phyloP scores from a whole-genome alignment of 177 flowering plant genomes.

The Vitis hybrid region DNA sequence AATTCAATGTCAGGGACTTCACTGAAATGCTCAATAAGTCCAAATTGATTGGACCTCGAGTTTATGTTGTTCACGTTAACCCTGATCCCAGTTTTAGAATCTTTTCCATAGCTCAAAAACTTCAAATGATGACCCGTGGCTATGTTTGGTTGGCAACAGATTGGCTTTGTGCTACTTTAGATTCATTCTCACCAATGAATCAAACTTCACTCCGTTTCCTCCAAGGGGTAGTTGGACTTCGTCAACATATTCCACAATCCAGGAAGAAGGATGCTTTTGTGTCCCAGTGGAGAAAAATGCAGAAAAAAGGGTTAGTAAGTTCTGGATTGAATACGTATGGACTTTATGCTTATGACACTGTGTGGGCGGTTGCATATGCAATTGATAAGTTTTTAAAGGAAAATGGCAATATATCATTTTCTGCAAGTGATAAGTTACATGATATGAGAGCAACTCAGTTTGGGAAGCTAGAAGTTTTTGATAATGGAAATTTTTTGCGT shows the following conservation, averaged over 20 bases:
- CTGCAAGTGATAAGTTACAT: constrained; percentile 26
- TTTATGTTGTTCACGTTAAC: constrained; percentile 71
- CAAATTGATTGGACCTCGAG: constrained; percentile 58
- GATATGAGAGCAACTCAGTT: constrained; percentile 26
- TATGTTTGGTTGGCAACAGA: constrained; percentile 86
- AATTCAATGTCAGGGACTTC: constrained; percentile 28
- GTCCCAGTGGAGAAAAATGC: constrained; percentile 49
- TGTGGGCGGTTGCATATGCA: constrained; percentile 71
- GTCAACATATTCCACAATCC: constrained; percentile 65
- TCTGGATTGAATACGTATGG: constrained; percentile 58
- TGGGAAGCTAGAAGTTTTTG: constrained; percentile 51
- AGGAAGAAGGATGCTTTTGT: constrained; percentile 42
- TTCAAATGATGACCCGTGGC: constrained; percentile 58
- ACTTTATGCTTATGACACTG: constrained; percentile 82
- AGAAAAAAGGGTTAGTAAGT: constrained; percentile 26
- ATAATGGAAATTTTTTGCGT: constrained; percentile 52
- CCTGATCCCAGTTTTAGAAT: constrained; percentile 52
- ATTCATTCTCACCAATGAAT: constrained; percentile 39
- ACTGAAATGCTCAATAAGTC: constrained; percentile 38
- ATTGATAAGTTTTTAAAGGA: constrained; percentile 48
- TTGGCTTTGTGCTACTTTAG: constrained; percentile 72
- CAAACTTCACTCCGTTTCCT: constrained; percentile 21
- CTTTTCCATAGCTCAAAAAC: constrained; percentile 49
- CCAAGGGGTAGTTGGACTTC: constrained; percentile 72
- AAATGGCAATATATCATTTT: constrained; percentile 48